Conservation (phyloP, 257 asterid species). For the Echites panduratus region DNA sequence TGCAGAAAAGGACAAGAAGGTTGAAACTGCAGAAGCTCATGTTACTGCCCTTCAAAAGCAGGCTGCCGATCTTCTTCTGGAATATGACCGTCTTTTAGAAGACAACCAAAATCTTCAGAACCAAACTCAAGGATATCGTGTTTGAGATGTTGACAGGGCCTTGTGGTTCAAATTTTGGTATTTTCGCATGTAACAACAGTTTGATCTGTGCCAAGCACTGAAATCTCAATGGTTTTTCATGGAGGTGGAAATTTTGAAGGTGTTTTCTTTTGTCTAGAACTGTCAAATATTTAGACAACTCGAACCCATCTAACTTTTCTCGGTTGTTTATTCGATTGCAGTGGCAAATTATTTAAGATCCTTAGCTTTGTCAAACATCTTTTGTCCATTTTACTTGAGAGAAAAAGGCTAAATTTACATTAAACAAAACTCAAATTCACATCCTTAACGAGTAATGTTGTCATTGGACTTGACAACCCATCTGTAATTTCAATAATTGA, state of each 20-base stretch:
- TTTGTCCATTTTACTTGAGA: too few species aligned
- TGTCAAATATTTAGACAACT: background rate
- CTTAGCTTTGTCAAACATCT: too few species aligned
- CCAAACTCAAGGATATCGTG: conserved; percentile 39
- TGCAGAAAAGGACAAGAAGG: conserved; percentile 48
- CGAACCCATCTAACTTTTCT: too few species aligned
- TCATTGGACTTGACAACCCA: too few species aligned
- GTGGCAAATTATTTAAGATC: too few species aligned
- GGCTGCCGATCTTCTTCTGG: conserved; percentile 77
- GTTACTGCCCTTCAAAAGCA: conserved; percentile 77
- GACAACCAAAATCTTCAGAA: conserved; percentile 83
- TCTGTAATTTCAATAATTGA: too few species aligned
- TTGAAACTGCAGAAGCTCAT: conserved; percentile 75
- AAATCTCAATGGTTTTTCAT: background rate
- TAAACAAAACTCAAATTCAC: too few species aligned
- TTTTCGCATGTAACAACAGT: background rate
- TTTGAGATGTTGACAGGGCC: conserved; percentile 17
- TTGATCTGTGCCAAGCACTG: background rate
- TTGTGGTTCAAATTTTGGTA: conserved; percentile 4
- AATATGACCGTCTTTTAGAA: conserved; percentile 75
- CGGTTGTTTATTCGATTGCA: conserved; percentile 2
- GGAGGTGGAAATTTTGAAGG: conserved; percentile 9
- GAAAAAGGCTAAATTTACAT: too few species aligned
- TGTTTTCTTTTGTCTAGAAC: background rate
- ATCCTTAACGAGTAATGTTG: too few species aligned